Conservation (phyloP, 2,329 filamentous ascomycete species). For the Aspergillus unguis region DNA sequence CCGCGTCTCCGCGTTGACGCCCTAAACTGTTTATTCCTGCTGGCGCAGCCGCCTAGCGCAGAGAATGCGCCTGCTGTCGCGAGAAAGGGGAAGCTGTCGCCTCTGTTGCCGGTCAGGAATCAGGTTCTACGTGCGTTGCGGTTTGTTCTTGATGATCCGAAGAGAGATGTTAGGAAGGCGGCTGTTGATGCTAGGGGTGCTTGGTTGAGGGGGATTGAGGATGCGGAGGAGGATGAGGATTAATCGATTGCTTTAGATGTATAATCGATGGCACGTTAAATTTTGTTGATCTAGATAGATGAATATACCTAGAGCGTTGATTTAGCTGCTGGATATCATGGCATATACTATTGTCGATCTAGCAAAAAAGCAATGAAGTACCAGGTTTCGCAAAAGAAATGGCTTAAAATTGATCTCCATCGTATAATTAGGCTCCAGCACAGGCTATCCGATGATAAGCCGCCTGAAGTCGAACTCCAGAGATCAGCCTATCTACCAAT, state of each 20-base stretch:
- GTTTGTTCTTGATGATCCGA: constrained; percentile 59
- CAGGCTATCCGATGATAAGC: too few species aligned
- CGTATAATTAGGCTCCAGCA: too few species aligned
- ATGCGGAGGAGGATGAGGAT: constrained; percentile 53
- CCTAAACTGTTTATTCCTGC: constrained; percentile 38
- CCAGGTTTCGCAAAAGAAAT: too few species aligned
- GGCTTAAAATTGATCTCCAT: too few species aligned
- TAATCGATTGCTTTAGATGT: too few species aligned
- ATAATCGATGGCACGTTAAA: too few species aligned
- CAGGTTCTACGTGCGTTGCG: constrained; percentile 57
- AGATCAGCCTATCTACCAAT: constrained; percentile 5
- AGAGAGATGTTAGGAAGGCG: constrained; percentile 59
- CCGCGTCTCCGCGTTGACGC: constrained; percentile 34
- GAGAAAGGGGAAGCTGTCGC: constrained; percentile 32
- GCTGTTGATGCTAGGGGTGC: constrained; percentile 60
- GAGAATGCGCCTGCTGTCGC: constrained; percentile 23
- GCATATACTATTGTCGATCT: too few species aligned
- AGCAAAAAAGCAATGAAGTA: too few species aligned
- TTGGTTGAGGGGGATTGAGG: constrained; percentile 58
- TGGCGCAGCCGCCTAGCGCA: constrained; percentile 29
- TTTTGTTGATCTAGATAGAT: too few species aligned
- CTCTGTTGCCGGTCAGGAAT: constrained; percentile 55
- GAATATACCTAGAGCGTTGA: too few species aligned
- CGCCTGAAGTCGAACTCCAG: too few species aligned
- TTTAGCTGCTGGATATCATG: too few species aligned